A percentile compares a stretch with the other conserved stretches of the same genome.
phyloP scores from a whole-genome alignment of 164 flowering plant genomes.

The Litsea cubeba region DNA sequence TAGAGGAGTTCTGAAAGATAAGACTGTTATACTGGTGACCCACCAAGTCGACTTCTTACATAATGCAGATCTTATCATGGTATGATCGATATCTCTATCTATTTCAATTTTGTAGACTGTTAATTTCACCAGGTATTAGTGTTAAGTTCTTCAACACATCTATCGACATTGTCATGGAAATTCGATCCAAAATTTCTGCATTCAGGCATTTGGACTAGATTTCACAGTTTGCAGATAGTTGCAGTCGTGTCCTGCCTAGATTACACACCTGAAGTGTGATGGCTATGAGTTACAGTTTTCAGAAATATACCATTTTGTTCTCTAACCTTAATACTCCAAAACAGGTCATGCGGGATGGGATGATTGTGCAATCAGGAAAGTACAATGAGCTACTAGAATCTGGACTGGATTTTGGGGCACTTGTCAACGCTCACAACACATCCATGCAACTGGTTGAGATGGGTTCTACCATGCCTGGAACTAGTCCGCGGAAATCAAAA shows the following conservation, averaged over 20 bases:
- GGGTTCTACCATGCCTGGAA: slow-evolving; percentile 13
- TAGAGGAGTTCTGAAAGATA: slow-evolving; percentile 66
- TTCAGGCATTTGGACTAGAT: too few species aligned
- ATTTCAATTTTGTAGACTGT: too few species aligned
- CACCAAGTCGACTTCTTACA: slow-evolving; percentile 97
- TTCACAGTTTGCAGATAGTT: too few species aligned
- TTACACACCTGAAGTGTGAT: too few species aligned
- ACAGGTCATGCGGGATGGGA: slow-evolving; percentile 96
- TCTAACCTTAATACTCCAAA: slow-evolving; percentile 1
- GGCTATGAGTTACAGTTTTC: too few species aligned
- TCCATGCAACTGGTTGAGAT: slow-evolving; percentile 88
- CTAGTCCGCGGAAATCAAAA: slow-evolving; percentile 22
- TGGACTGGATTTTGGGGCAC: slow-evolving; percentile 65
- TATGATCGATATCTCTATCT: slow-evolving; percentile 22
- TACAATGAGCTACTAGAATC: slow-evolving; percentile 54
- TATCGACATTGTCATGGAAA: too few species aligned
- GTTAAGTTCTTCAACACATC: too few species aligned
- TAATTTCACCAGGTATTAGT: too few species aligned
- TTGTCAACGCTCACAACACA: slow-evolving; percentile 88
- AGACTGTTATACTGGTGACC: slow-evolving; percentile 87
- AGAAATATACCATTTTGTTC: background rate
- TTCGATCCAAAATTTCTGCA: too few species aligned
- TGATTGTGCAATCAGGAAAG: slow-evolving; percentile 87
- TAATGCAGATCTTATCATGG: slow-evolving; percentile 80
- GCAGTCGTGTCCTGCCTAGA: too few species aligned